Evolutionary conservation across 2,329 filamentous ascomycete genomes (phyloP), one percentile per base, ranked within the genome.

Genomic region (Diplocarpon rosae): DNA sequence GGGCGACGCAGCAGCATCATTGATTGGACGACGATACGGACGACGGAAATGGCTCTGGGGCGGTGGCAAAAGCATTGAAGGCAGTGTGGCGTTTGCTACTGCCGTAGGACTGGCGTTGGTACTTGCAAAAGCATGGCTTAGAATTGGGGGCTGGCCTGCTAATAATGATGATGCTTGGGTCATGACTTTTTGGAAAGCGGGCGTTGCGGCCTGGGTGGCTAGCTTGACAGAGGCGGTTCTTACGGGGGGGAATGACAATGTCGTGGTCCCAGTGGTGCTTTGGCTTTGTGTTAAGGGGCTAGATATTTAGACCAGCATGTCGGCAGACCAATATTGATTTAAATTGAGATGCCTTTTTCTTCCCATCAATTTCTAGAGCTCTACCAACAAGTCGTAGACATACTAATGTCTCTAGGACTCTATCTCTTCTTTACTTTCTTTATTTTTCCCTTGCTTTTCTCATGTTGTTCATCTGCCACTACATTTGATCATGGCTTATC

Each of bases 171-270:
- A 87, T 29, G 72, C 80, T 41, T 84, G 81, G 77, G 62, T 78
- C 46, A 63, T 79, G 38, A 78, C 84, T 16, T 69, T 80, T 53
- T 78, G 79, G 4, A 92, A 90, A 59, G 78, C 83, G 10, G 68
- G 71, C 4, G 59, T 85, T 38, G 93, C 88, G 52, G 88, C 85
- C 6, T 73, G 74, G 34, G 76, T 88, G 46, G 86, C 89, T 24
- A 95, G 89, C 64, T 71, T 95, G 55, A 94, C 92, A 42, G 92
- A 98, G 68, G 89, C 92, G 20, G 90, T 95, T 37, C 68, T 98
- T 52, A 96, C 92, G 12, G 92, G 92, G 2, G 92, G 90, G 27
- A 98, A 98, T 64, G 92, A 98, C 70, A 98, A 98, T 69, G 92
- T 98, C 14, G 82, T 96, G 52, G 90, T 96, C 52, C 92, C 92